phyloP scores from a whole-genome alignment of 345 rosid genomes.

The Acer negundo region DNA sequence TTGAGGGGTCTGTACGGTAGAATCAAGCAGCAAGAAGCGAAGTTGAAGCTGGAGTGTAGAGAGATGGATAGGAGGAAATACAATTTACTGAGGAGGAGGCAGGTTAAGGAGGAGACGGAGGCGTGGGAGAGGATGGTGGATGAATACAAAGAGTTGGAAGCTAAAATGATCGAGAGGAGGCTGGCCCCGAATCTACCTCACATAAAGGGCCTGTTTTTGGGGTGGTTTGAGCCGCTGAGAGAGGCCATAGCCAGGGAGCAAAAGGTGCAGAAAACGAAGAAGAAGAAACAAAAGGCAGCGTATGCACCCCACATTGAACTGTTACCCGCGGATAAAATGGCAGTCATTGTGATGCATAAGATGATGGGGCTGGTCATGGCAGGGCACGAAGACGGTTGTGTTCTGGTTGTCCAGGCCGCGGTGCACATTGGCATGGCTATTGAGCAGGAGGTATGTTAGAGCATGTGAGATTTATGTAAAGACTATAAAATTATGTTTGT shows the following conservation, averaged over 20 bases:
- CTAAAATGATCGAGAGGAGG: constrained; percentile 76
- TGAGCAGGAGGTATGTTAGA: constrained; percentile 70
- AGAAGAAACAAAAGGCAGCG: constrained; percentile 65
- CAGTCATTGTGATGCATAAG: constrained; percentile 92
- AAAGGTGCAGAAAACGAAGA: constrained; percentile 57
- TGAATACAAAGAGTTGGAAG: constrained; percentile 73
- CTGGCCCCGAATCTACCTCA: constrained; percentile 84
- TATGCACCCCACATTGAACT: constrained; percentile 79
- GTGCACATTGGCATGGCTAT: constrained; percentile 79
- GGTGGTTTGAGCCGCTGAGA: constrained; percentile 89
- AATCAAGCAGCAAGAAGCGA: constrained; percentile 29
- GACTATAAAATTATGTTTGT: neutral
- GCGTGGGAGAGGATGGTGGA: constrained; percentile 86
- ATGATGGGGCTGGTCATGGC: constrained; percentile 84
- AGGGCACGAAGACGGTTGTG: constrained; percentile 64
- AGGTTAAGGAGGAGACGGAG: constrained; percentile 86
- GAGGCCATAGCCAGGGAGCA: constrained; percentile 80
- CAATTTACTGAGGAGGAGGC: constrained; percentile 69
- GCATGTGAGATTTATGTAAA: neutral
- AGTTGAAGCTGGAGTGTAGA: constrained; percentile 45
- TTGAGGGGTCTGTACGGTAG: constrained; percentile 55
- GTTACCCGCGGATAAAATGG: constrained; percentile 91
- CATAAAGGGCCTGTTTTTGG: constrained; percentile 77
- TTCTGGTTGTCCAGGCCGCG: constrained; percentile 87
- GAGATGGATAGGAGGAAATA: constrained; percentile 65